Conservation (phyloP, 2,329 filamentous ascomycete genomes). For the Helicocarpus griseus region DNA sequence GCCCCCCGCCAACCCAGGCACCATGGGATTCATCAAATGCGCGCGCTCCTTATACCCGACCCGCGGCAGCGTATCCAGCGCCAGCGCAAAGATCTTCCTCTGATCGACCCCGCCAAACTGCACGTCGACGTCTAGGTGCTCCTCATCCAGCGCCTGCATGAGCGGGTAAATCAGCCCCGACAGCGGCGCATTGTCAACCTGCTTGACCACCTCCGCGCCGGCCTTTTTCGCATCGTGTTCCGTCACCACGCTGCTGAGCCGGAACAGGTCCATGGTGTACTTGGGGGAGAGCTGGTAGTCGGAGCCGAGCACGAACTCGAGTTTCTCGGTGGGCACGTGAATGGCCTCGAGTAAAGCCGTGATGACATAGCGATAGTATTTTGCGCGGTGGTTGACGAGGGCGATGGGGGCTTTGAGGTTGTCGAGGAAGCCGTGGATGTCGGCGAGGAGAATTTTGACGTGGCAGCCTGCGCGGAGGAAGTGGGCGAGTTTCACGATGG, state of each 20-base stretch:
- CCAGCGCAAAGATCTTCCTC: conserved; percentile 78
- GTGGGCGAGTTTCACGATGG: conserved; percentile 75
- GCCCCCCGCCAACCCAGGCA: conserved; percentile 69
- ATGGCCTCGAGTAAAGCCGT: conserved; percentile 60
- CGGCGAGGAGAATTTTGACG: conserved; percentile 61
- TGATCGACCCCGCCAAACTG: conserved; percentile 84
- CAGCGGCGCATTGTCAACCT: conserved; percentile 65
- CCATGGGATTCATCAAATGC: conserved; percentile 77
- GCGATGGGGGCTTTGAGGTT: conserved; percentile 69
- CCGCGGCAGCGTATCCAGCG: conserved; percentile 74
- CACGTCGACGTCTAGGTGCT: conserved; percentile 76
- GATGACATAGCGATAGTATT: conserved; percentile 69
- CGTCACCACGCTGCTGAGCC: conserved; percentile 58
- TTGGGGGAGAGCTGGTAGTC: conserved; percentile 57
- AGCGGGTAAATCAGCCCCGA: conserved; percentile 72
- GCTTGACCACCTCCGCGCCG: conserved; percentile 90
- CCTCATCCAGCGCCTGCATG: conserved; percentile 84
- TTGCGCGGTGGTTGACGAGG: conserved; percentile 63
- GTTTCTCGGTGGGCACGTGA: conserved; percentile 60
- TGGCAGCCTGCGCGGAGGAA: conserved; percentile 73
- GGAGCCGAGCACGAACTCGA: conserved; percentile 68
- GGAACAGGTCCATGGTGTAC: conserved; percentile 85
- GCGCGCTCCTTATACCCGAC: conserved; percentile 72
- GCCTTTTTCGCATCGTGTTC: conserved; percentile 82
- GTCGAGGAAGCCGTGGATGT: conserved; percentile 46